These are phyloP conservation scores for Xylaria castorea DNA, from an alignment of 495 filamentous ascomycete species.

Conservation along the genomic window DNA sequence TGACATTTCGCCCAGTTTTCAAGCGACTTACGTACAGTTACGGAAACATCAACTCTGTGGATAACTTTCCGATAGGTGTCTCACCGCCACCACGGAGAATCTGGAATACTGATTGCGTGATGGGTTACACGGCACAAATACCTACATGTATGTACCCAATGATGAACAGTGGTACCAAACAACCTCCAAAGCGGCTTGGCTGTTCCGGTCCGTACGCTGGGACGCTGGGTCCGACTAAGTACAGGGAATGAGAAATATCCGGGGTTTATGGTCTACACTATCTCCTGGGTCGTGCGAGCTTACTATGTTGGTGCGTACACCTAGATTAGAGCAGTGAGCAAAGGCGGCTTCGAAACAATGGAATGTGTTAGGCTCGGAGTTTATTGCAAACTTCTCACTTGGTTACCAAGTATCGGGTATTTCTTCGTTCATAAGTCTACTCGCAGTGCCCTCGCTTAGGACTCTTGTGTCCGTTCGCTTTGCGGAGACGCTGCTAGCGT, in stretches of 20 bases:
- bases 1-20: background rate
- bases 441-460: background rate
- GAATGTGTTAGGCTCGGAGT: background rate
- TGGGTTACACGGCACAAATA: conserved; percentile 23
- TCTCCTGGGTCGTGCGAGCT: background rate
- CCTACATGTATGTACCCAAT: background rate
- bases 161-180: background rate
- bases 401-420: background rate
- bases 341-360: background rate
- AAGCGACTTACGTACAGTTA: background rate
- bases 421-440: background rate
- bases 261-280: conserved; percentile 1
- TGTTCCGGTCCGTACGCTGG: background rate
- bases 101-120: conserved; percentile 24
- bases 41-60: background rate
- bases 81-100: conserved; percentile 14
- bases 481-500: background rate
- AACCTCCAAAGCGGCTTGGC: background rate
- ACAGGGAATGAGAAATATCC: background rate
- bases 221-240: background rate
- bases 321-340: background rate
- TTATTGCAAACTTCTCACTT: background rate
- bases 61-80: conserved; percentile 5
- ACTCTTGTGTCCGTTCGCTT: background rate
- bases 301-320: background rate